Percentiles rank a stretch among this genome's conserved stretches.
These are phyloP conservation scores for Coffea humblotiana DNA, from an alignment of 305 asterid genomes.

Conservation along the genomic window DNA sequence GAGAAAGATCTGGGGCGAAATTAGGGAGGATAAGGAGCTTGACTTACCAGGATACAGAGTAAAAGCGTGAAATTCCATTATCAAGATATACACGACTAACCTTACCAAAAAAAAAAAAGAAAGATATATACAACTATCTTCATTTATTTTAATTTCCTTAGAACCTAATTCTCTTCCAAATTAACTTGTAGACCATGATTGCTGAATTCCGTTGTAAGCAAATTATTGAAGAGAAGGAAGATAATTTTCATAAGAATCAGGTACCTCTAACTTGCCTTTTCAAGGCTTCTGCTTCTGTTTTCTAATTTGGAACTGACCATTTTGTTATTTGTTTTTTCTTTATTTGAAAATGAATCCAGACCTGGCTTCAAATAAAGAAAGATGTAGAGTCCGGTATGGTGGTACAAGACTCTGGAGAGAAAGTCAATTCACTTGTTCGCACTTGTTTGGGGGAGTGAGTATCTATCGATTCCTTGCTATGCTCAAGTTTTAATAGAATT, in stretches of 20 bases:
- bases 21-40: constrained; percentile 9
- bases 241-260: too few relatives aligned
- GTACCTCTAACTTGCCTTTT: too few relatives aligned
- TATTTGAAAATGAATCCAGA: not conserved
- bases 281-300: too few relatives aligned
- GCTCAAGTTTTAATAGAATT: too few relatives aligned
- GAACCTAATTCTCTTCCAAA: too few relatives aligned
- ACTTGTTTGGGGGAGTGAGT: not conserved
- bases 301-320: too few relatives aligned
- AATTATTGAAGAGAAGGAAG: not conserved
- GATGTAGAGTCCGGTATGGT: not conserved
- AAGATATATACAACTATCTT: too few relatives aligned
- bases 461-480: not conserved
- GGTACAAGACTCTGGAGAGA: not conserved
- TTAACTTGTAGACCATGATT: not conserved
- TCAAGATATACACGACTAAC: too few relatives aligned
- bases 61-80: not conserved
- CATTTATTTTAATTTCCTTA: too few relatives aligned
- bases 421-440: not conserved
- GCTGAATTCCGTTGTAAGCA: not conserved
- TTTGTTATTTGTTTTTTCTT: too few relatives aligned
- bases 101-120: too few relatives aligned
- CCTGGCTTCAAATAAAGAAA: not conserved
- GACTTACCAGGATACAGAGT: not conserved
- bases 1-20: not conserved